Conservation (phyloP, 1,284 basidiomycete species). For the Hortiboletus rubellus region DNA sequence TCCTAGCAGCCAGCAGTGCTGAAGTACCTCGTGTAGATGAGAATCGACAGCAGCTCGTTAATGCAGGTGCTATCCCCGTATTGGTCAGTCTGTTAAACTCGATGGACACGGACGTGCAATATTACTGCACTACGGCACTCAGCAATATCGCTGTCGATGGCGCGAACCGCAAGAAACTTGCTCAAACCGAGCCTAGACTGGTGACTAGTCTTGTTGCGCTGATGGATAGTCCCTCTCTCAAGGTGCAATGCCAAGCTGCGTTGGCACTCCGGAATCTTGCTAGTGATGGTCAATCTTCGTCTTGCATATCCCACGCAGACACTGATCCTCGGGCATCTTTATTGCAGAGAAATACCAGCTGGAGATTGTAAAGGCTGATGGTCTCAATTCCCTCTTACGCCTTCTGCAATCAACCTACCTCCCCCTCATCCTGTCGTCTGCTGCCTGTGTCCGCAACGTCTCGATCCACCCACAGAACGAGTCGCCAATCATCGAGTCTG, state of each 20-base stretch:
- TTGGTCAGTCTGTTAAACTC: constrained; percentile 94
- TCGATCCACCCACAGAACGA: constrained; percentile 99
- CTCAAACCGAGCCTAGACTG: constrained; percentile 92
- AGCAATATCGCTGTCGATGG: constrained; percentile 99
- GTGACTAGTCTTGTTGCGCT: constrained; percentile 93
- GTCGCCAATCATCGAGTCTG: constrained; percentile 98
- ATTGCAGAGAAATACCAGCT: constrained; percentile 94
- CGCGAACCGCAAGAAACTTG: constrained; percentile 92
- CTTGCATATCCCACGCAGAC: neutral
- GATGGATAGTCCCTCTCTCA: constrained; percentile 97
- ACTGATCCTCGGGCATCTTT: constrained; percentile 5
- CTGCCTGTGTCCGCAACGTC: constrained; percentile 98
- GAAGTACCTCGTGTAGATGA: constrained; percentile 59
- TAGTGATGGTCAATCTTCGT: constrained; percentile 72
- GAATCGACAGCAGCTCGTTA: constrained; percentile 98
- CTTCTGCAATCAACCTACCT: constrained; percentile 97
- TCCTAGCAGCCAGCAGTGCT: constrained; percentile 2
- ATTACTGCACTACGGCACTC: constrained; percentile 98
- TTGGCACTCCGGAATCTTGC: constrained; percentile 96
- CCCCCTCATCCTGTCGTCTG: constrained; percentile 97
- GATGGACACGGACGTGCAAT: constrained; percentile 99
- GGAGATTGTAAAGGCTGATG: constrained; percentile 97
- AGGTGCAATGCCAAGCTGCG: constrained; percentile 99
- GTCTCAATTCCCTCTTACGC: constrained; percentile 89
- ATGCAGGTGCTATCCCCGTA: constrained; percentile 97